Evolutionary conservation across 768 basidiomycete genomes (phyloP), one percentile per base, ranked within the genome.

Genomic region (Collybiopsis luxurians): DNA sequence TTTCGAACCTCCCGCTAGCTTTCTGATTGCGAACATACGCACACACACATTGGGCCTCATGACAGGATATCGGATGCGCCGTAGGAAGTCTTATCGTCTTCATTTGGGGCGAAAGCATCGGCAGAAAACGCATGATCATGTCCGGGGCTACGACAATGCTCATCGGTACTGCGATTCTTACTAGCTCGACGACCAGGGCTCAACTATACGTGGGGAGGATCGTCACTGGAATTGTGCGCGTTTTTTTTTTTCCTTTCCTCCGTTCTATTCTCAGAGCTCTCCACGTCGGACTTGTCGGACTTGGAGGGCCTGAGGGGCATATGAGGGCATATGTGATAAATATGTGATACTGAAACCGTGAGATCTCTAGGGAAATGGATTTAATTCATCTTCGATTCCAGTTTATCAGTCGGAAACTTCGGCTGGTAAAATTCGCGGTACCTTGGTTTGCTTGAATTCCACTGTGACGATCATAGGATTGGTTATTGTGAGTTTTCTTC

Each of bases 351-450:
- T n/a, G n/a, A n/a, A n/a, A n/a, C n/a, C n/a, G n/a, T n/a, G n/a
- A n/a, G 28, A 21, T n/a, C 19, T 21, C 19, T 15, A 59, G 58
- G 74, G 74, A 23, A 76, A 76, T 55, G 75, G 72, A 11, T 75
- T 74, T 55, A 76, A 75, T 60, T 72, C 73, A 11, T 75, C 74
- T 0, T 72, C 73, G 3, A 73, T 75, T 19, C 73, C 74, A 7
- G 72, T 74, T 2, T 75, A 74, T 55, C 74, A 75, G 57, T 73
- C 72, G 26, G 74, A 75, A 59, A 75, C 73, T 5, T 74, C 72
- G 43, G 66, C 64, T 13, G 74, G 73, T 13, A 61, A 63, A 44
- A 67, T 74, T 38, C 64, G 74, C 26, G 74, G 74, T 28, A 66
- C 62, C 13, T 61, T 73, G 1, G 73, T 73, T 2, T 73, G 71